Conservation (phyloP, 805 yeast species). For the Yarrowia sp. region DNA sequence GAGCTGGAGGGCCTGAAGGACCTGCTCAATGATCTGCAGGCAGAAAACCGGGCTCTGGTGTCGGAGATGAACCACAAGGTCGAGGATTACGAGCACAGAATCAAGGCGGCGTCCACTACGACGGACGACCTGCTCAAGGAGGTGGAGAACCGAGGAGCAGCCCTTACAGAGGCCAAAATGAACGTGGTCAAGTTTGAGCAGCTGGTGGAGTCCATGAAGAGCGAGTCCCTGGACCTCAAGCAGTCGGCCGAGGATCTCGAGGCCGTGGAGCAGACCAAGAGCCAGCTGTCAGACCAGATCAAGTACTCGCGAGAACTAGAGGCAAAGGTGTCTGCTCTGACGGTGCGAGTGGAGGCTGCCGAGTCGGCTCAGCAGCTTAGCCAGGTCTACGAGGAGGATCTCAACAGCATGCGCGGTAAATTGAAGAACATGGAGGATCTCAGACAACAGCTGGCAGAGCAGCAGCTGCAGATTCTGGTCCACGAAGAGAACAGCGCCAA, state of each 20-base stretch:
- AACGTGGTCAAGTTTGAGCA: conserved; percentile 30
- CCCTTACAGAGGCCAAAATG: conserved; percentile 7
- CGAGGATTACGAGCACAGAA: conserved; percentile 22
- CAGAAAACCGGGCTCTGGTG: not conserved
- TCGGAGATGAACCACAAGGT: conserved; percentile 19
- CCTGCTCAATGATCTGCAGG: not conserved
- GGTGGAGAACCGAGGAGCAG: conserved; percentile 13
- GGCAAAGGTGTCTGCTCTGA: conserved; percentile 51
- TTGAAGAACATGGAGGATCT: conserved; percentile 43
- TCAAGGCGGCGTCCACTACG: conserved; percentile 1
- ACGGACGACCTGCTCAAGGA: conserved; percentile 27
- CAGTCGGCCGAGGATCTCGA: conserved; percentile 27
- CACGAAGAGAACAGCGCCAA: conserved; percentile 49
- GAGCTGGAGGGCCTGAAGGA: conserved; percentile 8
- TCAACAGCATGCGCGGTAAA: conserved; percentile 44
- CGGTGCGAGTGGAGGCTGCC: conserved; percentile 51
- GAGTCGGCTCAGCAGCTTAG: conserved; percentile 48
- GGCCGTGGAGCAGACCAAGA: conserved; percentile 28
- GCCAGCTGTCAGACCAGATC: conserved; percentile 43
- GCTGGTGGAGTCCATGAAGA: conserved; percentile 22
- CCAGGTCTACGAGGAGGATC: conserved; percentile 59
- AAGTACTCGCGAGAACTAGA: conserved; percentile 50
- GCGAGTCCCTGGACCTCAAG: not conserved
- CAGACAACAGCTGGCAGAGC: conserved; percentile 47
- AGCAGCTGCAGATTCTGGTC: conserved; percentile 51